Percentiles rank a stretch among this genome's conserved stretches.
Evolutionary conservation across 2,329 filamentous ascomycete genomes (phyloP).

Genomic region (Plenodomus tracheiphilus): DNA sequence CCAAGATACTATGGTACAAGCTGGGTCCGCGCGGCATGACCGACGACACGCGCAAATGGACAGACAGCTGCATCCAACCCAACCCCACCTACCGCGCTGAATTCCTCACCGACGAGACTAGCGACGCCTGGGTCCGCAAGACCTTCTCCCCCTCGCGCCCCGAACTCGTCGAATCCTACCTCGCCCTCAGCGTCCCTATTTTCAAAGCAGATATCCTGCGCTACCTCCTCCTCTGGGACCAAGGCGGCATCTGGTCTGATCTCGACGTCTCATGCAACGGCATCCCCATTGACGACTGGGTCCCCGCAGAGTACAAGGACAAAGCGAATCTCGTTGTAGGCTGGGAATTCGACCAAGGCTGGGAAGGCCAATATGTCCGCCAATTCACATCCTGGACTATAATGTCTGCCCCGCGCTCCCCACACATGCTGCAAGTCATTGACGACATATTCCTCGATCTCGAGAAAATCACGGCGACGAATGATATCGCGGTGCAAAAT

Average conservation of each 20-base stretch:
- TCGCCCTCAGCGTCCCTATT: constrained; percentile 43
- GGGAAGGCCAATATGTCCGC: constrained; percentile 15
- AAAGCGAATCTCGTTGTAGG: constrained; percentile 44
- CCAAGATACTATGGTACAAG: constrained; percentile 48
- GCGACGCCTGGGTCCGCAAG: constrained; percentile 38
- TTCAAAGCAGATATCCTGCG: constrained; percentile 50
- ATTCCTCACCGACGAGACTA: constrained; percentile 36
- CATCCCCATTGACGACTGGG: constrained; percentile 40
- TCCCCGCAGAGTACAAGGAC: constrained; percentile 38
- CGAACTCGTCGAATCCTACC: constrained; percentile 45
- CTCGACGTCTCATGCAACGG: constrained; percentile 45
- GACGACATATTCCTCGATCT: constrained; percentile 31
- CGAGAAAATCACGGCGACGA: constrained; percentile 6
- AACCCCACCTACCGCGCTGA: constrained; percentile 36
- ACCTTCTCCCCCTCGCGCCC: constrained; percentile 37
- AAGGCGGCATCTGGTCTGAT: constrained; percentile 51
- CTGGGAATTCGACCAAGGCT: constrained; percentile 43
- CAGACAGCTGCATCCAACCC: constrained; percentile 32
- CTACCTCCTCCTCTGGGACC: constrained; percentile 46
- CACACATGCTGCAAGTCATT: constrained; percentile 31
- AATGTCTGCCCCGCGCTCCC: constrained; percentile 26
- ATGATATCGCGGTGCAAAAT: constrained; percentile 16
- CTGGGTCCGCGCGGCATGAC: constrained; percentile 43
- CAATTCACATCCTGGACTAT: constrained; percentile 41
- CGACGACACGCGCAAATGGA: constrained; percentile 34